Percentiles rank a stretch among this genome's conserved stretches.
Evolutionary conservation across 805 yeast genomes (phyloP).

Genomic region (Wickerhamiella qilinensis): DNA sequence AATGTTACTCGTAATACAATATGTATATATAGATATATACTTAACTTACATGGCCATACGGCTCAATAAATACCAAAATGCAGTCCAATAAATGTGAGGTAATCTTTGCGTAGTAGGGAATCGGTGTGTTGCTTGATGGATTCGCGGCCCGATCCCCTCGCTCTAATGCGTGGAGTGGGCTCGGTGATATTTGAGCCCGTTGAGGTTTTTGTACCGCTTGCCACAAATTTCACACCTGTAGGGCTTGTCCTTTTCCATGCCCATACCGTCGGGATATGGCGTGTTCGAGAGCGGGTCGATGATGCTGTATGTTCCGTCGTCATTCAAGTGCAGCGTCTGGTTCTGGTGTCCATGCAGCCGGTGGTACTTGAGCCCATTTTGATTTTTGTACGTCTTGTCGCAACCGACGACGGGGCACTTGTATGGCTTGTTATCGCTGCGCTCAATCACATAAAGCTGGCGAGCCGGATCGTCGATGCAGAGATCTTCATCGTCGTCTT

Average conservation of each 20-base stretch:
- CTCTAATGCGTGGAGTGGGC: slow-evolving; percentile 98
- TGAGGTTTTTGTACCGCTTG: slow-evolving; percentile 85
- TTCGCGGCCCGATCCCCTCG: too few species aligned
- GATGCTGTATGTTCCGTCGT: slow-evolving; percentile 83
- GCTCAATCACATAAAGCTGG: slow-evolving; percentile 80
- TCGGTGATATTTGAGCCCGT: slow-evolving; percentile 91
- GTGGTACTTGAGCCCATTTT: slow-evolving; percentile 92
- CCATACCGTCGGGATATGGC: slow-evolving; percentile 86
- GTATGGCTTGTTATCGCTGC: slow-evolving; percentile 84
- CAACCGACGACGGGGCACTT: slow-evolving; percentile 98
- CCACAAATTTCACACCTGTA: slow-evolving; percentile 98
- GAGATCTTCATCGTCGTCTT: slow-evolving; percentile 43
- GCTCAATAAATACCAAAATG: background rate
- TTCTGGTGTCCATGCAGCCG: slow-evolving; percentile 93
- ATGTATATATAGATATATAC: too few species aligned
- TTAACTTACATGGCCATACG: background rate
- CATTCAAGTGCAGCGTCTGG: slow-evolving; percentile 76
- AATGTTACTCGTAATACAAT: background rate
- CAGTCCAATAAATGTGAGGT: background rate
- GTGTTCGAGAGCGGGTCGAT: slow-evolving; percentile 71
- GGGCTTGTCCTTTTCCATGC: slow-evolving; percentile 94
- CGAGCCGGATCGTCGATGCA: slow-evolving; percentile 96
- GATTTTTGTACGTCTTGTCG: slow-evolving; percentile 93
- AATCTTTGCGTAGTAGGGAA: background rate
- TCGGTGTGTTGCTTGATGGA: too few species aligned